Evolutionary conservation across 2,329 filamentous ascomycete species (phyloP), one percentile per base, ranked within the genome.

Genomic region (Sporothrix pallida): DNA sequence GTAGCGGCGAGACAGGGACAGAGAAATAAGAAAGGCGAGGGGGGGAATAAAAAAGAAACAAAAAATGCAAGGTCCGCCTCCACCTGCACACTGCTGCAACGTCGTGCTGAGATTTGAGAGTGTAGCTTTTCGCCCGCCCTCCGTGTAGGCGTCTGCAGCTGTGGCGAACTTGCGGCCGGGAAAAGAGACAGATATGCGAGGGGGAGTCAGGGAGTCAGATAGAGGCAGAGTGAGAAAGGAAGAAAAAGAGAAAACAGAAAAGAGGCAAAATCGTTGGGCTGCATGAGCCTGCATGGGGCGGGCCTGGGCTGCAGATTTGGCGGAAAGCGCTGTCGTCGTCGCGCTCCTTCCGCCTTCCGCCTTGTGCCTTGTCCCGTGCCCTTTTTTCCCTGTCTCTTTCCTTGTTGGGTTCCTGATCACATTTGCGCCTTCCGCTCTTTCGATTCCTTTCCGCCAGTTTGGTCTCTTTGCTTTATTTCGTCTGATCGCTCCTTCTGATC

Each of bases 221-320:
- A 42, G 50, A 58, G 31, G 62, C 37, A 26, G 71, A 46, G 31
- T 37, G 31, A 20, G 48, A 54, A 17, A 20, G 26, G 44, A 54
- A 23, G 52, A 60, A 15, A 44, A 6, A 58, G 31, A 60, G 10
- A 69, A 9, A 50, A 37, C 9, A 7, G 20, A 58, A 60, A 44
- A 68, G 63, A 68, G 48, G 63, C 48, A 8, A 58, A 72, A 72
- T 68, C 23, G 65, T 68, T 68, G 65, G 65, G 65, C 65, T 68
- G 60, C 56, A 60, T 44, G 37, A 44, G 60, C 13, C 7, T 50
- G 65, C 46, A 68, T 52, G 65, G 46, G 46, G 20, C 23, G 46
- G 65, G 20, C 44, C 52, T 52, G 65, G 63, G 46, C 46, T 68
- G 65, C 65, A 68, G 65, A n/a, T 68, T n/a, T 52, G 65, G 46